Evolutionary conservation across 2,329 filamentous ascomycete genomes (phyloP).

Genomic region (Aspergillus flavus): DNA sequence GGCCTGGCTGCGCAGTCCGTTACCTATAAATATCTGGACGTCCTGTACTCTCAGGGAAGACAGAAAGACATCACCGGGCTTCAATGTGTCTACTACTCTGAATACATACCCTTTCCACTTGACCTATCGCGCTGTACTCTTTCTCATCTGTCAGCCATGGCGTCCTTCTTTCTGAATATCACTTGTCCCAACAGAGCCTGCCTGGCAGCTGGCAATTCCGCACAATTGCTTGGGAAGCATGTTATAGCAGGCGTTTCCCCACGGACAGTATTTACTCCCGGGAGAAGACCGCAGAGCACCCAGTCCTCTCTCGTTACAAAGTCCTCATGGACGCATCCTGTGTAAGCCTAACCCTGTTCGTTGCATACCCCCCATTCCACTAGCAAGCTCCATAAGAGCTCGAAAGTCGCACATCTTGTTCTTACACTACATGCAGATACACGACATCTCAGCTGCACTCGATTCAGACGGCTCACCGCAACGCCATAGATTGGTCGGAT

Average conservation of each 20-base stretch:
- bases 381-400: neutral
- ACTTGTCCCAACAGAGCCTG: neutral
- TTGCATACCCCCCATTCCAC: neutral
- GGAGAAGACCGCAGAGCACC: neutral
- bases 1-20: neutral
- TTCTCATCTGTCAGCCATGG: neutral
- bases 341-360: neutral
- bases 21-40: neutral
- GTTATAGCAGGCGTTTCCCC: neutral
- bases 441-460: slow-evolving; percentile 59
- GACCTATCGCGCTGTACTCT: neutral
- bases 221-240: neutral
- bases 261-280: accelerated
- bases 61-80: neutral
- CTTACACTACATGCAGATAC: slow-evolving; percentile 65
- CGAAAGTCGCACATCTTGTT: neutral
- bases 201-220: neutral
- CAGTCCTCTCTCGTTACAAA: neutral
- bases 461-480: slow-evolving; percentile 65
- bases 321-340: neutral
- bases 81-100: neutral
- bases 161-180: neutral
- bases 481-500: slow-evolving; percentile 73
- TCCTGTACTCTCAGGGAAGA: neutral
- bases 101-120: neutral